These are phyloP conservation scores for Ascochyta lentis DNA, from an alignment of 2,329 filamentous ascomycete genomes.

Conservation along the genomic window DNA sequence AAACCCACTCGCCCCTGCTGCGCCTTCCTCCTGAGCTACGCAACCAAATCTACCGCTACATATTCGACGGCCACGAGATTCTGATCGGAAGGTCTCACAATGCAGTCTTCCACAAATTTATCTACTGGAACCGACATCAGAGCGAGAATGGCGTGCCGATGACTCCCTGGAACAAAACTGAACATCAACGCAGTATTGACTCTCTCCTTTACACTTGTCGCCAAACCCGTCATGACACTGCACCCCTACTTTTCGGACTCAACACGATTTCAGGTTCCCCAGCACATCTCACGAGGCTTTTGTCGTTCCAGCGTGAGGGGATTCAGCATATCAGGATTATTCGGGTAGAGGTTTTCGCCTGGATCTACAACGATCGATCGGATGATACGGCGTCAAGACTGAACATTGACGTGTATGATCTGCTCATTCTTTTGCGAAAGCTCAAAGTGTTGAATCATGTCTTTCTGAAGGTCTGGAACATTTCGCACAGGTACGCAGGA, in stretches of 20 bases:
- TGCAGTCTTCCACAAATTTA: neutral
- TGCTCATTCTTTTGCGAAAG: neutral
- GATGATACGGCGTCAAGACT: neutral
- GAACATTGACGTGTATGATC: neutral
- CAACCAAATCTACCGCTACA: conserved; percentile 29
- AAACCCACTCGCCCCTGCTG: neutral
- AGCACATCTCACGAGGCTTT: neutral
- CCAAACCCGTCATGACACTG: neutral
- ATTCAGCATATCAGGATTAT: neutral
- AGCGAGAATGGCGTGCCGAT: neutral
- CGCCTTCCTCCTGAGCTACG: conserved; percentile 30
- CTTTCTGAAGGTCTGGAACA: neutral
- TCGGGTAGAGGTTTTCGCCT: neutral
- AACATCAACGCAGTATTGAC: neutral
- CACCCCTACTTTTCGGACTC: neutral
- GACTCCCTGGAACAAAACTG: neutral
- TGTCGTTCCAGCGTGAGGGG: neutral
- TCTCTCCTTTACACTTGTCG: neutral
- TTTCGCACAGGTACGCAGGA: neutral
- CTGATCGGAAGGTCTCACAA: neutral
- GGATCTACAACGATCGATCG: neutral
- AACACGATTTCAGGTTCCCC: neutral
- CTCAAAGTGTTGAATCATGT: neutral
- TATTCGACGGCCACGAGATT: conserved; percentile 11
- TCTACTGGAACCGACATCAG: neutral